A percentile compares a stretch with the other conserved stretches of the same genome.
phyloP scores from a whole-genome alignment of 2,329 filamentous ascomycete genomes.

The Neofusicoccum ribis region DNA sequence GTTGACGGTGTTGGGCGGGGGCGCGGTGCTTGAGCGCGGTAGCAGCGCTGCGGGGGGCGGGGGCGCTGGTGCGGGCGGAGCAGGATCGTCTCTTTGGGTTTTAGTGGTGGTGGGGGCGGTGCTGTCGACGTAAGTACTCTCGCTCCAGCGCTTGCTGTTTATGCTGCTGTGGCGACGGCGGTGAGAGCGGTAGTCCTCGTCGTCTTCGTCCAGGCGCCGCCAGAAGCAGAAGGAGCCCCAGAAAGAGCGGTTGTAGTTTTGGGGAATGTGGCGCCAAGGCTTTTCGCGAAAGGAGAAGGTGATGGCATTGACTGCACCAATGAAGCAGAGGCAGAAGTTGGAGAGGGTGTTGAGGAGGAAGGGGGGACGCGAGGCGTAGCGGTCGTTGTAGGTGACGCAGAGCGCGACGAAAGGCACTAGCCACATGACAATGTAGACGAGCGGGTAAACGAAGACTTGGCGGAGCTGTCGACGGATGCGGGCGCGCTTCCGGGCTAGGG shows the following conservation, averaged over 20 bases:
- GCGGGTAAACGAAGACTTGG: conserved; percentile 73
- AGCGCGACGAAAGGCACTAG: conserved; percentile 68
- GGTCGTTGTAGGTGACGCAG: conserved; percentile 58
- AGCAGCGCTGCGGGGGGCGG: neutral
- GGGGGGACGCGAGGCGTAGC: conserved; percentile 53
- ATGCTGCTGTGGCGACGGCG: no score
- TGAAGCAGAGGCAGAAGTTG: conserved; percentile 61
- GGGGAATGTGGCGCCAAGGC: conserved; percentile 64
- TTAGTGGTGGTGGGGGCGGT: no score
- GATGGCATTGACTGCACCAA: conserved; percentile 67
- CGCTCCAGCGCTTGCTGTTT: neutral
- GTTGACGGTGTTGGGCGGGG: neutral
- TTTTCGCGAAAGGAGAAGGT: conserved; percentile 70
- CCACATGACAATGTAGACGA: conserved; percentile 73
- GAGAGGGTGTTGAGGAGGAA: conserved; percentile 58
- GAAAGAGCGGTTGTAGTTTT: conserved; percentile 43
- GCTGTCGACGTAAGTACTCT: neutral
- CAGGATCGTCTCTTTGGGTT: neutral
- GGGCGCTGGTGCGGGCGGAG: neutral
- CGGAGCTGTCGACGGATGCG: conserved; percentile 68
- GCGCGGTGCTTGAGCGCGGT: neutral
- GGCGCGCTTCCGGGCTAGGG: conserved; percentile 41
- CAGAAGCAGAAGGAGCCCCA: conserved; percentile 34
- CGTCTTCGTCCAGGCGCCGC: neutral
- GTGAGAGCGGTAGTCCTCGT: neutral